Evolutionary conservation across 371 early-diverging fungal genomes (phyloP).

Genomic region (Cokeromyces recurvatus): DNA sequence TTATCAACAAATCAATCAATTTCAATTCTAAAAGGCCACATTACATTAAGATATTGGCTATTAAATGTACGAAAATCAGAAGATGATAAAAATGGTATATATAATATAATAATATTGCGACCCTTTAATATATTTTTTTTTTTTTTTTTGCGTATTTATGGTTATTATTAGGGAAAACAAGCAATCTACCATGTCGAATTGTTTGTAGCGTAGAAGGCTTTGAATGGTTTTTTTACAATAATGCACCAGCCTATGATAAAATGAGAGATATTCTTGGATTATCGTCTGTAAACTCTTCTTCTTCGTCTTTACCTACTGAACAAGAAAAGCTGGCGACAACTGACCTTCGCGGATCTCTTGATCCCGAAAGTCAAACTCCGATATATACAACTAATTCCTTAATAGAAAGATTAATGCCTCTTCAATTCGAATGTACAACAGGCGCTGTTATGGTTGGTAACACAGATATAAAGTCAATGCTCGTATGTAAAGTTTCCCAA

Average conservation of each 20-base stretch:
- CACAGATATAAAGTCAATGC: conserved; percentile 61
- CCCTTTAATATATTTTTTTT: no score
- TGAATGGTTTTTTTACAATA: conserved; percentile 84
- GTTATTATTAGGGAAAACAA: conserved; percentile 15
- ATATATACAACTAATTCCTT: conserved; percentile 27
- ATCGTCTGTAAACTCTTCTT: conserved; percentile 2
- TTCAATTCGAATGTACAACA: conserved; percentile 65
- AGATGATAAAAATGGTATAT: conserved; percentile 9
- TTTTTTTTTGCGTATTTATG: no score
- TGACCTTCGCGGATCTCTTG: conserved; percentile 10
- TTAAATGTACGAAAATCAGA: conserved; percentile 54
- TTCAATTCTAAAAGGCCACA: conserved; percentile 71
- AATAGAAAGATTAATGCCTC: conserved; percentile 60
- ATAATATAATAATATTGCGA: no score
- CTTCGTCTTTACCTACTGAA: background rate
- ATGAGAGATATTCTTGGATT: conserved; percentile 57
- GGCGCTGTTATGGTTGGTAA: conserved; percentile 79
- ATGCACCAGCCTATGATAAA: conserved; percentile 68
- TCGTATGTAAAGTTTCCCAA: conserved; percentile 57
- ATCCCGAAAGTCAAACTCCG: conserved; percentile 29
- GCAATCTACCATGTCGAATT: conserved; percentile 55
- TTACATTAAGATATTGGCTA: conserved; percentile 78
- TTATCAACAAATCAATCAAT: conserved; percentile 72
- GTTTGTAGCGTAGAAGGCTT: conserved; percentile 73
- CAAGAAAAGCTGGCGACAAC: background rate